Conservation (phyloP, 495 filamentous ascomycete genomes). For the Penicillium ochrochloron region DNA sequence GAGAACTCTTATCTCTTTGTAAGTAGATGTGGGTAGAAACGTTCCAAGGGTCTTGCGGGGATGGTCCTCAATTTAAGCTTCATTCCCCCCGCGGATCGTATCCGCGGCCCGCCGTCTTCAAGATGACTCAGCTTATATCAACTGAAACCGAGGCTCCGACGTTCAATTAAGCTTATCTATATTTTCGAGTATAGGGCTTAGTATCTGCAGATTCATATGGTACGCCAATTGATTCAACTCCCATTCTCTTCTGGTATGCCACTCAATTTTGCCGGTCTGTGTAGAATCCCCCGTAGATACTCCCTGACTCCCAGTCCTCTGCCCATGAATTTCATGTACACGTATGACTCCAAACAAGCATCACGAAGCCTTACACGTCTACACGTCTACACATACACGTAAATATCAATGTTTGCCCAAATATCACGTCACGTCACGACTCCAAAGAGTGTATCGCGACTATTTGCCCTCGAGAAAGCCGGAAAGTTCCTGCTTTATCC, state of each 20-base stretch:
- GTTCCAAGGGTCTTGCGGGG: slow-evolving; percentile 1
- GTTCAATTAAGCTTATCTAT: not conserved
- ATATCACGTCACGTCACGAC: not conserved
- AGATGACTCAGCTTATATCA: slow-evolving; percentile 23
- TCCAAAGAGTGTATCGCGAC: not conserved
- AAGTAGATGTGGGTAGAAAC: not conserved
- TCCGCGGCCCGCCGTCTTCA: slow-evolving; percentile 4
- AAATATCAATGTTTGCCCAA: not conserved
- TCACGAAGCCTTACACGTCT: not conserved
- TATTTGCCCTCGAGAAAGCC: slow-evolving; percentile 2
- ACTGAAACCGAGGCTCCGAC: slow-evolving; percentile 16
- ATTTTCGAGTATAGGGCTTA: not conserved
- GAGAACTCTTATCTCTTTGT: not conserved
- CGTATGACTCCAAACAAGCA: not conserved
- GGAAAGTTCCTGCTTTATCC: not conserved
- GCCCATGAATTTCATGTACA: not conserved
- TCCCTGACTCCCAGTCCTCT: too few relatives aligned
- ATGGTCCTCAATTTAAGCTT: not conserved
- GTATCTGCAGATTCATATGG: not conserved
- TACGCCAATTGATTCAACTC: not conserved
- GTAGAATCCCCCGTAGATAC: not conserved
- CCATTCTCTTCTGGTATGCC: not conserved
- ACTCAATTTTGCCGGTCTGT: not conserved
- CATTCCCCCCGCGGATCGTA: not conserved
- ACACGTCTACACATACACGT: not conserved